Base-by-base conservation (phyloP, 805 yeast genomes). In the Saccharomycopsis malanga region DNA sequence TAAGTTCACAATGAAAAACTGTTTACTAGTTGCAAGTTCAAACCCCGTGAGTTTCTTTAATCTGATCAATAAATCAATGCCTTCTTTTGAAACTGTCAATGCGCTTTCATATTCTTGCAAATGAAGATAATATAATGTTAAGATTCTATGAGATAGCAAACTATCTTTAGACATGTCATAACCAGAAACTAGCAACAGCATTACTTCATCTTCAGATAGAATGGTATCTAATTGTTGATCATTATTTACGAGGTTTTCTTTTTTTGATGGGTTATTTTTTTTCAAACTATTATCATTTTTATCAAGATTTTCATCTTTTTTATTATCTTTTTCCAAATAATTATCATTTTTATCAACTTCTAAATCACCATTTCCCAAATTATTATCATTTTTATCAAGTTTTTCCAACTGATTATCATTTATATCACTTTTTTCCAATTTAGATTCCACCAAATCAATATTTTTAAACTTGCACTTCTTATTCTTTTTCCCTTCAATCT, bases 51-150 rank as follows among this genome's bases (percentile, higher is more conserved):
- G 61, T 42, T 73, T 61, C 17, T 71, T 70, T 4, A 71, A 55
- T 15, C 69, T 70, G 0, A 82, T 77, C 9, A 82, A 66, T 2
- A 74, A 57, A 3, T 72, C 69, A 21, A 86, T 72, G 10, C 88
- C 87, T 12, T 69, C 67, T 41, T 76, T 75, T 27, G 87, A 81
- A 29, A 72, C 66, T 5, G 74, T 76, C 0, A 82, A 67, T 0
- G 85, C 88, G 21, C 71, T 71, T 29, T 71, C 73, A 61, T 81
- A 89, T 54, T 81, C 86, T 51, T 77, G 74, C 30, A 73, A 57
- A 47, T 79, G 75, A 21, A 84, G 61, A 50, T 74, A 79, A 59
- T 76, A 82, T 17, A 72, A 70, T 10, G 83, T 74, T 2, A 79
- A 68, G 7, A 91, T 77, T 49, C 95, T 68, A 55, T 78, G 73